Percentiles rank a stretch among this genome's conserved stretches.
Evolutionary conservation across 768 basidiomycete genomes (phyloP).

Genomic region (Infundibulicybe gibba): DNA sequence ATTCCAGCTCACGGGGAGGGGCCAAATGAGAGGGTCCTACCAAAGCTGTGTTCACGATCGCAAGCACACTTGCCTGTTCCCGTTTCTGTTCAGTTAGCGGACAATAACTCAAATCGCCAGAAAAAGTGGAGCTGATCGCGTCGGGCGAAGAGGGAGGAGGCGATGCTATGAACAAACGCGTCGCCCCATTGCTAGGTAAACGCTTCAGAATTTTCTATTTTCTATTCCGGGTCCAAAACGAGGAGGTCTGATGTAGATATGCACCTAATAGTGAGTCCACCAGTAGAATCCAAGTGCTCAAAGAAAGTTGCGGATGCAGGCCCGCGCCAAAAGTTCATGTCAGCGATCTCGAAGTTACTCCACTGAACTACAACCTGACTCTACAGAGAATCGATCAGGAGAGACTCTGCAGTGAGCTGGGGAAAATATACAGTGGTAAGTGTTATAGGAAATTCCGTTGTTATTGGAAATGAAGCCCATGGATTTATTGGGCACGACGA

Average conservation of each 20-base stretch:
- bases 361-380: too few relatives aligned
- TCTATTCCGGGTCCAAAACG: too few relatives aligned
- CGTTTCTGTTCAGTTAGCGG: conserved; percentile 44
- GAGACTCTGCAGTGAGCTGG: conserved; percentile 28
- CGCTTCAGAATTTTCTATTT: too few relatives aligned
- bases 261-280: conserved; percentile 69
- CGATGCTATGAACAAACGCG: conserved; percentile 84
- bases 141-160: conserved; percentile 65
- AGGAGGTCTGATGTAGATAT: conserved; percentile 28
- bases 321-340: conserved; percentile 63
- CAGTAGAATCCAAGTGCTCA: conserved; percentile 56
- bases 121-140: conserved; percentile 79
- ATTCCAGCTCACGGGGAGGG: too few relatives aligned
- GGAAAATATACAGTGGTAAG: conserved; percentile 62
- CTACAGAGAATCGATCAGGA: conserved; percentile 19
- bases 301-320: conserved; percentile 65
- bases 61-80: too few relatives aligned
- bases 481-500: conserved; percentile 56
- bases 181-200: conserved; percentile 70
- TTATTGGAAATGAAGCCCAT: conserved; percentile 68
- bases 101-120: conserved; percentile 70
- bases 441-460: conserved; percentile 66
- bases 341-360: conserved; percentile 74
- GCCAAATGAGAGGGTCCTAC: too few relatives aligned
- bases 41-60: too few relatives aligned